Conservation (phyloP, 345 rosid species). For the Psidium guajava region DNA sequence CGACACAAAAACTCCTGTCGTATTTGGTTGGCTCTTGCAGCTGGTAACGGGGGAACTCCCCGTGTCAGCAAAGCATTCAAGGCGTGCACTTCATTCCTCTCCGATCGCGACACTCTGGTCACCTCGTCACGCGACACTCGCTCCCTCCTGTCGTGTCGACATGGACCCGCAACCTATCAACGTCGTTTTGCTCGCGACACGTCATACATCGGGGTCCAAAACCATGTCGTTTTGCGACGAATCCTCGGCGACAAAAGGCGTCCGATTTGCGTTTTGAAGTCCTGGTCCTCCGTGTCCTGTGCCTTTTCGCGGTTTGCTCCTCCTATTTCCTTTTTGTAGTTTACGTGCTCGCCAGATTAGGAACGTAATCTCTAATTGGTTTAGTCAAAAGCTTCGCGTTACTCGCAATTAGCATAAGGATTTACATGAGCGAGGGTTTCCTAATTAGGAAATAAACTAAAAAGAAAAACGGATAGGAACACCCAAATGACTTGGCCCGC, state of each 20-base stretch:
- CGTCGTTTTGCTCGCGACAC: neutral
- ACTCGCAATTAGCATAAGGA: neutral
- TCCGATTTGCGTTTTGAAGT: neutral
- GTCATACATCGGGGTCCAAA: neutral
- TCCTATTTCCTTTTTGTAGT: neutral
- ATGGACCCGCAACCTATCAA: neutral
- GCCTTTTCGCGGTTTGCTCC: fast-evolving
- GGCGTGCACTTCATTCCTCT: neutral
- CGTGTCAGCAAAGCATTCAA: neutral
- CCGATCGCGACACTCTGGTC: neutral
- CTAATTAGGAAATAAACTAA: neutral
- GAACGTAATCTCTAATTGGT: neutral
- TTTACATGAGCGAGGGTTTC: neutral
- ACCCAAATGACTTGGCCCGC: neutral
- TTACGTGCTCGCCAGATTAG: neutral
- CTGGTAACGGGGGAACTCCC: neutral
- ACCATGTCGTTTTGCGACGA: neutral
- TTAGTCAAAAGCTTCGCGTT: neutral
- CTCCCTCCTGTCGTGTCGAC: neutral
- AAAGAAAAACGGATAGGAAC: neutral
- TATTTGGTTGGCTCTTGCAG: neutral
- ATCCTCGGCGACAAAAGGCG: neutral
- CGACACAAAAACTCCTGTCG: neutral
- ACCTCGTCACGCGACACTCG: neutral
- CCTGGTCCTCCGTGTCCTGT: neutral